Percentiles rank a stretch among this genome's conserved stretches.
Evolutionary conservation across 306 rosid species (phyloP).

Genomic region (Argentina anserina): DNA sequence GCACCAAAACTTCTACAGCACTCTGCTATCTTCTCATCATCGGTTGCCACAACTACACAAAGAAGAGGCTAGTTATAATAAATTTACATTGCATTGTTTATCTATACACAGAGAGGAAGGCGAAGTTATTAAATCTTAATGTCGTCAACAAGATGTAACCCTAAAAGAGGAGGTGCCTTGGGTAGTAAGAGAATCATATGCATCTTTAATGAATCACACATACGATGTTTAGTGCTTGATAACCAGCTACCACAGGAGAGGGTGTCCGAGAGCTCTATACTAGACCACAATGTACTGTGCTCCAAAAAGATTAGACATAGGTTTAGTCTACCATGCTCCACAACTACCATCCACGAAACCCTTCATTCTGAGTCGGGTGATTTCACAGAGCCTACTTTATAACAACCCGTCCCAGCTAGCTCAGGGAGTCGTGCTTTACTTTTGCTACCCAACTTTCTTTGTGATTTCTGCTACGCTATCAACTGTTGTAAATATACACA

Average conservation of each 20-base stretch:
- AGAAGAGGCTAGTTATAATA: constrained; percentile 5
- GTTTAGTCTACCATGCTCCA: not conserved
- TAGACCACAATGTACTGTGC: not conserved
- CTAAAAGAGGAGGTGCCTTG: not conserved
- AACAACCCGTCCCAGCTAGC: not conserved
- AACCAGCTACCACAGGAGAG: not conserved
- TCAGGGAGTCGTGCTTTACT: not conserved
- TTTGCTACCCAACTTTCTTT: not conserved
- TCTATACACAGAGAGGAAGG: not conserved
- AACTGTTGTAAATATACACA: not conserved
- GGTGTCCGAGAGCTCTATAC: not conserved
- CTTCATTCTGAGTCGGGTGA: not conserved
- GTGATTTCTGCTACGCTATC: not conserved
- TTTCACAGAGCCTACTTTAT: not conserved
- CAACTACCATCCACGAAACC: not conserved
- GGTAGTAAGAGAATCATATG: not conserved
- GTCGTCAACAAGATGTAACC: not conserved
- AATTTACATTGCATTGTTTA: not conserved
- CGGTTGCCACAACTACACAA: constrained; percentile 86
- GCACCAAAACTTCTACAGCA: constrained; percentile 93
- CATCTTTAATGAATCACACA: not conserved
- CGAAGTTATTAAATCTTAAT: not conserved
- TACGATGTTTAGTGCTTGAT: not conserved
- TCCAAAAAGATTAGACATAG: not conserved
- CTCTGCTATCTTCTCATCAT: constrained; percentile 77